Percentiles rank a stretch among this genome's conserved stretches.
Evolutionary conservation across 2,329 filamentous ascomycete genomes (phyloP).

Genomic region (Arthroderma sp.): DNA sequence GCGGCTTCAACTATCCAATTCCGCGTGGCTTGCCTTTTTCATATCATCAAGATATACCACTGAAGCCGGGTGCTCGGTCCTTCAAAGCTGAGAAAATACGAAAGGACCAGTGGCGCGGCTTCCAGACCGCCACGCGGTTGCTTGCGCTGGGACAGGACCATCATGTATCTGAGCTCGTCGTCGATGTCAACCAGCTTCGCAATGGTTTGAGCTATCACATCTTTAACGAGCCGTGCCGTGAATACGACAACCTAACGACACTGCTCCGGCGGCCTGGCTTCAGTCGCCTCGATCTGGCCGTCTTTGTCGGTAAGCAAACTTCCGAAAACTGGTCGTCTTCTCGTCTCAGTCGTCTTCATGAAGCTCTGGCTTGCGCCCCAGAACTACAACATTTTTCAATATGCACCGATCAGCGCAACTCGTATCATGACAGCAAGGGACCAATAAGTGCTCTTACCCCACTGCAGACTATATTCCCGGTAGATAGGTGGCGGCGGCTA

Average conservation of each 20-base stretch:
- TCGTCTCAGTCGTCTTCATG: not conserved
- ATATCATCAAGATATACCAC: not conserved
- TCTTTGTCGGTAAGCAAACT: not conserved
- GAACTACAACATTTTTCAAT: not conserved
- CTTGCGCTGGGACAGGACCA: not conserved
- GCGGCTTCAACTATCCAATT: not conserved
- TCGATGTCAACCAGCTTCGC: not conserved
- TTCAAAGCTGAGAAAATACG: not conserved
- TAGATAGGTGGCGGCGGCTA: not conserved
- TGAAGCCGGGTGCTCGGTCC: not conserved
- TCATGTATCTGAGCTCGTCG: not conserved
- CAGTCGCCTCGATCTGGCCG: not conserved
- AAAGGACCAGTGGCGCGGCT: not conserved
- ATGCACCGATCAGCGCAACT: not conserved
- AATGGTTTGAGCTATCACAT: not conserved
- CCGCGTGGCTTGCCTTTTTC: not conserved
- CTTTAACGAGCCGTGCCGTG: not conserved
- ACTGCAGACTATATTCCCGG: not conserved
- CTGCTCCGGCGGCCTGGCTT: not conserved
- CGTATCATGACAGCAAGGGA: not conserved
- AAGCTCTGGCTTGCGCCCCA: not conserved
- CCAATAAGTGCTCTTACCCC: not conserved
- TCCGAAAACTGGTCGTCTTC: not conserved
- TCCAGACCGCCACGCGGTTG: not conserved
- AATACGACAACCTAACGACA: not conserved